Conservation (phyloP, 768 basidiomycete genomes). For the Boletus speciosus region DNA sequence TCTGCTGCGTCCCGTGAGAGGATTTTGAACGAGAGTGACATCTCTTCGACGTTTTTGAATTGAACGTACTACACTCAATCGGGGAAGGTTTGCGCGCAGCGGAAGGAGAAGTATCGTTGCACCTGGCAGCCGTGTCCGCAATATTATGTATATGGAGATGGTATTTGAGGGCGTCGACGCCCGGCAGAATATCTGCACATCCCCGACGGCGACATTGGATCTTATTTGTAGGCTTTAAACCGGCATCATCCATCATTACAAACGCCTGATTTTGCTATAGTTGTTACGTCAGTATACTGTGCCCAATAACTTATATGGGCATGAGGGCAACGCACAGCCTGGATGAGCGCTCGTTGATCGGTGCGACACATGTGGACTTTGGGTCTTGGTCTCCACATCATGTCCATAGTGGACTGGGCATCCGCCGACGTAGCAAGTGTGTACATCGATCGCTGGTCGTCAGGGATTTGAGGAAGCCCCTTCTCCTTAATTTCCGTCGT, state of each 20-base stretch:
- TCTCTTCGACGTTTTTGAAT: constrained; percentile 2
- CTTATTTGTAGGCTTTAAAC: constrained; percentile 27
- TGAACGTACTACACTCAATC: not conserved
- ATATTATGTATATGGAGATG: constrained; percentile 59
- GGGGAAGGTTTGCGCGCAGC: not conserved
- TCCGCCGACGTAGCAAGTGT: constrained; percentile 17
- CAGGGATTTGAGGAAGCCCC: constrained; percentile 14
- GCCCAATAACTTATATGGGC: not conserved
- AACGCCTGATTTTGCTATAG: constrained; percentile 25
- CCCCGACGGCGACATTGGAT: constrained; percentile 45
- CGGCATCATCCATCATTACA: constrained; percentile 25
- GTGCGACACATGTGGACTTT: constrained; percentile 36
- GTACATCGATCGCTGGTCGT: constrained; percentile 27
- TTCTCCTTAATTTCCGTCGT: constrained; percentile 12
- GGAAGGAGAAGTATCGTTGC: not conserved
- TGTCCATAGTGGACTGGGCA: constrained; percentile 21
- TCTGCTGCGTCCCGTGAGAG: not conserved
- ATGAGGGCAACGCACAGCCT: constrained; percentile 37
- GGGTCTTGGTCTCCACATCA: constrained; percentile 32
- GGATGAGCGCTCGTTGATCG: constrained; percentile 34
- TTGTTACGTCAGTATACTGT: not conserved
- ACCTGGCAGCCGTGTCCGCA: constrained; percentile 26
- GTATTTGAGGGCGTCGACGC: constrained; percentile 44
- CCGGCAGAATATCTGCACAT: constrained; percentile 42
- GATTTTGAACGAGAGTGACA: constrained; percentile 20